phyloP scores from a whole-genome alignment of 768 basidiomycete species.

The Rossbeevera mucosa region DNA sequence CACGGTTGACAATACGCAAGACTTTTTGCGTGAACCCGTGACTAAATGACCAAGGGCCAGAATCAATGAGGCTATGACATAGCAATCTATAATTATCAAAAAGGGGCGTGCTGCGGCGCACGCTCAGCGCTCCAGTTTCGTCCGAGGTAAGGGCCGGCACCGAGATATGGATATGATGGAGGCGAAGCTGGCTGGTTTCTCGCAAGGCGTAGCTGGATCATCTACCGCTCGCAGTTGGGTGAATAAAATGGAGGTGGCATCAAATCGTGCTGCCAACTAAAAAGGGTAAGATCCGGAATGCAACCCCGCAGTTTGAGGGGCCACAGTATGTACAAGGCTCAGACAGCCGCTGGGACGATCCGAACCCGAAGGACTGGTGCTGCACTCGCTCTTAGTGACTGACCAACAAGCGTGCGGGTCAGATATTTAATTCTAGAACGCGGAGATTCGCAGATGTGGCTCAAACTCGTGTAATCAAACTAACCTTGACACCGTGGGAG shows the following conservation, averaged over 20 bases:
- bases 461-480: constrained; percentile 24
- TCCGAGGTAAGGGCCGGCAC: constrained; percentile 21
- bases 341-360: constrained; percentile 22
- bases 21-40: constrained; percentile 8
- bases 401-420: constrained; percentile 6
- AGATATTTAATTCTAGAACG: constrained; percentile 16
- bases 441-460: constrained; percentile 21
- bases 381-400: constrained; percentile 5
- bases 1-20: constrained; percentile 11
- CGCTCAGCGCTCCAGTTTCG: constrained; percentile 2
- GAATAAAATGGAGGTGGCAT: constrained; percentile 16
- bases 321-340: background rate
- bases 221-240: constrained; percentile 15
- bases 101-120: constrained; percentile 16
- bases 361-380: constrained; percentile 15
- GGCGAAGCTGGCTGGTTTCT: background rate
- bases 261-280: constrained; percentile 6
- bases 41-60: constrained; percentile 3
- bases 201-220: constrained; percentile 5
- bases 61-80: constrained; percentile 15
- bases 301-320: constrained; percentile 32
- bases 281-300: constrained; percentile 12
- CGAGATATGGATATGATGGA: constrained; percentile 20
- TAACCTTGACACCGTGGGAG: constrained; percentile 15
- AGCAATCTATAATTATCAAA: constrained; percentile 8